Evolutionary conservation across 2,329 filamentous ascomycete genomes (phyloP).

Genomic region (Epichloe bromicola): DNA sequence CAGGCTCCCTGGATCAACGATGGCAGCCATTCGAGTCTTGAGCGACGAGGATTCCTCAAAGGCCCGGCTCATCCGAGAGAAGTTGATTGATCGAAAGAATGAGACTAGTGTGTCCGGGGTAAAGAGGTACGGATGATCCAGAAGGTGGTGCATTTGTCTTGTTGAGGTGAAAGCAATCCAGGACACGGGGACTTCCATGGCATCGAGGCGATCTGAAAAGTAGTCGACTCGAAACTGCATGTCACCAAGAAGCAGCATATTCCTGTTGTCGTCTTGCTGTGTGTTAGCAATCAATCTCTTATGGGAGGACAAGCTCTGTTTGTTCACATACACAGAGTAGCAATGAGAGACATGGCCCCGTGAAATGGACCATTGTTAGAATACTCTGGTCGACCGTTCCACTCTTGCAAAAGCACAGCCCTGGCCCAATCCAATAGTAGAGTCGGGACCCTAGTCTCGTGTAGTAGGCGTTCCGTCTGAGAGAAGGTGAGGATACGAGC

Average conservation of each 20-base stretch:
- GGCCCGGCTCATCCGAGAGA: conserved; percentile 69
- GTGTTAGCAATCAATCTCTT: conserved; percentile 8
- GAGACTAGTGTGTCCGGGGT: conserved; percentile 57
- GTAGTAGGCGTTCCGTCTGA: conserved; percentile 36
- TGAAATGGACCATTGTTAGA: conserved; percentile 59
- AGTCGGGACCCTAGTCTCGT: conserved; percentile 43
- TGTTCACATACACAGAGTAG: conserved; percentile 52
- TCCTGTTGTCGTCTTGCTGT: conserved; percentile 45
- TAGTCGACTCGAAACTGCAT: conserved; percentile 64
- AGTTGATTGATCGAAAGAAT: conserved; percentile 82
- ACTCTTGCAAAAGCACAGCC: conserved; percentile 63
- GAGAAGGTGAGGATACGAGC: conserved; percentile 35
- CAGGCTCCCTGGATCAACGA: conserved; percentile 39
- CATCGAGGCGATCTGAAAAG: conserved; percentile 62
- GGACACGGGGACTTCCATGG: conserved; percentile 58
- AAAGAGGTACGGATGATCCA: conserved; percentile 75
- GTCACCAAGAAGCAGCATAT: conserved; percentile 50
- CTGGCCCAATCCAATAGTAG: conserved; percentile 59
- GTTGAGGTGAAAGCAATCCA: conserved; percentile 53
- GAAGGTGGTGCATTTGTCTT: conserved; percentile 55
- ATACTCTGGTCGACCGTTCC: conserved; percentile 64
- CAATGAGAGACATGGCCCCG: conserved; percentile 62
- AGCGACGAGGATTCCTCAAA: conserved; percentile 56
- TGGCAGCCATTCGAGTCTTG: conserved; percentile 41
- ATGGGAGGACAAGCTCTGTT: background rate